A percentile compares a stretch with the other conserved stretches of the same genome.
These are phyloP conservation scores for Dryas alaskensis DNA, from an alignment of 306 rosid species.

Conservation along the genomic window DNA sequence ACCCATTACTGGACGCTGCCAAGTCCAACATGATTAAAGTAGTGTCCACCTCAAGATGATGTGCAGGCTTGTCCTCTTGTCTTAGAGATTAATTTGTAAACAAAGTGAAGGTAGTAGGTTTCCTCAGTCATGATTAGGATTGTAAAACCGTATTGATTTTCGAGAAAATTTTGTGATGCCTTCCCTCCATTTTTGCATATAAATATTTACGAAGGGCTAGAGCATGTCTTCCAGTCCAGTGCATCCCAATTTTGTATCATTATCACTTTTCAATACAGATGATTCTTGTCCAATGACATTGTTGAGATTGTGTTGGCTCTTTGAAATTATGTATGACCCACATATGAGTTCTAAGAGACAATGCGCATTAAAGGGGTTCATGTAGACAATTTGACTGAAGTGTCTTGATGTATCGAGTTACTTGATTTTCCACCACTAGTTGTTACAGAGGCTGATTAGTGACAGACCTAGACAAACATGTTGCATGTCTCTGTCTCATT, in stretches of 20 bases:
- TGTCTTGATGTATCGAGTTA: not conserved
- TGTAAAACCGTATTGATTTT: not conserved
- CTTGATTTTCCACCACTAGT: not conserved
- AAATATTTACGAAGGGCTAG: not conserved
- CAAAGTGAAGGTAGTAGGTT: constrained; percentile 9
- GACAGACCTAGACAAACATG: too few species aligned
- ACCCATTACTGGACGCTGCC: constrained; percentile 83
- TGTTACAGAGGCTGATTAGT: not conserved
- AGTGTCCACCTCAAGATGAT: constrained; percentile 47
- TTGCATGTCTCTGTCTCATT: not conserved
- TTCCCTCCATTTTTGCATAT: not conserved
- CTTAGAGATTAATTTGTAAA: constrained; percentile 36
- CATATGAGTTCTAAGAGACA: not conserved
- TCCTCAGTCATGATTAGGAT: constrained; percentile 1
- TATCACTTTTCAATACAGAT: not conserved
- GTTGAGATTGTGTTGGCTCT: not conserved
- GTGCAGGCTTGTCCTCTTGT: constrained; percentile 41
- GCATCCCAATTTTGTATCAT: not conserved
- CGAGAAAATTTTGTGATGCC: not conserved
- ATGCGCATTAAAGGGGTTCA: not conserved
- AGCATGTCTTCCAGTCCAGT: not conserved
- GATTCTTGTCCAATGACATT: not conserved
- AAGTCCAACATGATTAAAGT: constrained; percentile 79
- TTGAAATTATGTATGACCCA: not conserved
- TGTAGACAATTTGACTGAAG: not conserved